phyloP scores from a whole-genome alignment of 1,284 basidiomycete species.

The Malassezia furfur region DNA sequence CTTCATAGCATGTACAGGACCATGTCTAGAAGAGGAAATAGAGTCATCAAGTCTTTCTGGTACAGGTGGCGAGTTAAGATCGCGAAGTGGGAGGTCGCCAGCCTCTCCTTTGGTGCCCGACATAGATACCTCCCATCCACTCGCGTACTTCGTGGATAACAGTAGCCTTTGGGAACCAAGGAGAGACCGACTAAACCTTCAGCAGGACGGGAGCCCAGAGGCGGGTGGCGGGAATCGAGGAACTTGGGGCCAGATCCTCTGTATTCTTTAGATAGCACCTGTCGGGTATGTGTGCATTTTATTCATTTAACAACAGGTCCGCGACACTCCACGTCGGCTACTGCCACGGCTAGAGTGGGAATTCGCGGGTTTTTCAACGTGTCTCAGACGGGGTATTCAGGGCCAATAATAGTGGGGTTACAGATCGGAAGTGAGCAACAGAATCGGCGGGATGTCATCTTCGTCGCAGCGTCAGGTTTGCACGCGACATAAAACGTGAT shows the following conservation, averaged over 20 bases:
- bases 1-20: not conserved
- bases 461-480: not conserved
- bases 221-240: no score
- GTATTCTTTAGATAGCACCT: no score
- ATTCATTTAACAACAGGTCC: no score
- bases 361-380: no score
- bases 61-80: not conserved
- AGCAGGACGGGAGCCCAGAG: no score
- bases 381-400: not conserved
- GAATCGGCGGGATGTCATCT: not conserved
- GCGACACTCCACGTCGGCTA: no score
- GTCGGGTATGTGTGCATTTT: no score
- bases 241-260: no score
- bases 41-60: not conserved
- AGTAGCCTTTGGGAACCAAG: not conserved
- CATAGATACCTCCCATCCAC: not conserved
- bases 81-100: not conserved
- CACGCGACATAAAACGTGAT: not conserved
- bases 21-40: no score
- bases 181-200: not conserved
- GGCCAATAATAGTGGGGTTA: not conserved
- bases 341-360: no score
- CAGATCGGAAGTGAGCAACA: not conserved
- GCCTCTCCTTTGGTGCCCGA: not conserved
- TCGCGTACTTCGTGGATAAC: not conserved